Percentiles rank a stretch among this genome's conserved stretches.
phyloP scores from a whole-genome alignment of 768 basidiomycete genomes.

The Lactarius quietus region DNA sequence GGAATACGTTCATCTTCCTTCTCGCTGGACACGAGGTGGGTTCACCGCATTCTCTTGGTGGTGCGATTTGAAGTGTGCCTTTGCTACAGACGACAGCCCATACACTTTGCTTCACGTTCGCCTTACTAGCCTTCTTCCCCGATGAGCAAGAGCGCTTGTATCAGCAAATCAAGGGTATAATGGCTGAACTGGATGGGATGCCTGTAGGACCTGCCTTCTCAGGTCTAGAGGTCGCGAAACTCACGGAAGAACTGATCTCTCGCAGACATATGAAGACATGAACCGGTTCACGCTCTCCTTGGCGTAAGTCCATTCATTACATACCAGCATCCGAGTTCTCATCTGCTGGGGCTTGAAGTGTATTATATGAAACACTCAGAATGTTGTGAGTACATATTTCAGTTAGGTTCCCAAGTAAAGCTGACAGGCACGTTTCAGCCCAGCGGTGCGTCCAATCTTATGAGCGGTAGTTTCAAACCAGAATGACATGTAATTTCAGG shows the following conservation, averaged over 20 bases:
- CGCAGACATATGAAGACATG: slow-evolving; percentile 29
- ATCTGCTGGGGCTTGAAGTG: slow-evolving; percentile 30
- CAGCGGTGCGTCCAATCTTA: slow-evolving; percentile 3
- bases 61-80: background rate
- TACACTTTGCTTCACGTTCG: slow-evolving; percentile 39
- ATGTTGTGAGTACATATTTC: slow-evolving; percentile 32
- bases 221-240: no score
- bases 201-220: slow-evolving; percentile 3
- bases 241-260: background rate
- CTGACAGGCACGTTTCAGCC: slow-evolving; percentile 2
- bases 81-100: slow-evolving; percentile 37
- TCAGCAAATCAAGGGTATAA: slow-evolving; percentile 35
- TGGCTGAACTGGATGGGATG: slow-evolving; percentile 31
- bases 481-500: slow-evolving; percentile 34
- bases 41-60: background rate
- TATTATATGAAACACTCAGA: slow-evolving; percentile 49
- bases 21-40: slow-evolving; percentile 36
- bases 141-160: slow-evolving; percentile 42
- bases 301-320: slow-evolving; percentile 17
- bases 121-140: slow-evolving; percentile 40
- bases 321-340: background rate
- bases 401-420: background rate
- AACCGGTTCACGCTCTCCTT: slow-evolving; percentile 21
- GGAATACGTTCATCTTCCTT: slow-evolving; percentile 34
- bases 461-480: background rate